Base-by-base conservation (phyloP, 1,284 basidiomycete genomes). In the Ceratobasidium sp. region DNA sequence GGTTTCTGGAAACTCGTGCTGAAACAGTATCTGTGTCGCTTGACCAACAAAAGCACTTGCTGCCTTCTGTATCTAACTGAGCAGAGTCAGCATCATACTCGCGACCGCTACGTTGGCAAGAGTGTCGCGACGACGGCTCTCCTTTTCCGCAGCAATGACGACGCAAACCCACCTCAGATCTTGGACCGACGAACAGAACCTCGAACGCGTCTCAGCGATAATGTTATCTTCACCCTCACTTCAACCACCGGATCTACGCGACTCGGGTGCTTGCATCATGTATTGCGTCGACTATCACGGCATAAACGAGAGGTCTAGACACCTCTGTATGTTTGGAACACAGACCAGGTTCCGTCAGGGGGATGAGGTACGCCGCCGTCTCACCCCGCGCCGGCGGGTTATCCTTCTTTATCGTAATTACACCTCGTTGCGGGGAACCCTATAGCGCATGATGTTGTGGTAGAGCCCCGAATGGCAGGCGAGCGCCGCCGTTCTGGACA, bases 251-350 rank as follows among this genome's bases (percentile, higher is more conserved):
- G 66, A 69, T 69, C 54, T 58, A 44, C 38, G 40, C 23, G 42
- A 28, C 53, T 64, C 53, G 42, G n/a, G 42, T 18, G 36, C 11
- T 54, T 54, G 36, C 49, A 67, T 67, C 63, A 67, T 67, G 42
- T 42, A 58, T 59, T 46, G 54, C 66, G 62, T 69, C 54, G 66
- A 59, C 53, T 46, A 59, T 58, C 53, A 58, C 28, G 36, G 38
- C 33, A 21, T 33, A 23, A 28, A 58, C 14, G 21, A 49, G 56
- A 16, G 42, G 66, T 69, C 66, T 42, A 69, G 66, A 69, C 63
- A 42, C 21, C 14, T 40, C 16, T 33, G 38, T 9, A 18, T 33
- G 18, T 28, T 61, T 46, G 56, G n/a, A 28, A 18, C 16, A 46
- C 16, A 46, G 40, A 61, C 3, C 36, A 67, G 21, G 66, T 69